Evolutionary conservation across 176 grass and related monocot species (phyloP).

Genomic region (Canna indica): DNA sequence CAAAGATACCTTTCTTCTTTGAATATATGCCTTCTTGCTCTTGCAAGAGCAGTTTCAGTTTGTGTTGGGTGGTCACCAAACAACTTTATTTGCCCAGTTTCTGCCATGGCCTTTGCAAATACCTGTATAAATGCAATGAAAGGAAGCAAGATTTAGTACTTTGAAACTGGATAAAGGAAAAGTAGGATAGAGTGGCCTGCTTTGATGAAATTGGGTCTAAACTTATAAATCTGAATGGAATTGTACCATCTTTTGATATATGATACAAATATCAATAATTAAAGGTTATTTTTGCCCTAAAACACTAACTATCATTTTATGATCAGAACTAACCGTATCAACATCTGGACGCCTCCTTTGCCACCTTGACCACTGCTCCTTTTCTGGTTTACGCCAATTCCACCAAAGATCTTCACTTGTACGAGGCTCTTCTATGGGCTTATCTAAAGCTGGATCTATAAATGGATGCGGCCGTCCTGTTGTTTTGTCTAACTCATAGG

Average conservation of each 20-base stretch:
- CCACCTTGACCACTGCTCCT: conserved; percentile 86
- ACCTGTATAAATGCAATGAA: conserved; percentile 39
- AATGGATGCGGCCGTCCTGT: conserved; percentile 69
- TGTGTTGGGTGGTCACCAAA: conserved; percentile 76
- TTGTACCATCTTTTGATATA: neutral
- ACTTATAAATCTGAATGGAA: neutral
- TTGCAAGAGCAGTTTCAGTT: conserved; percentile 85
- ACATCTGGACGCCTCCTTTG: conserved; percentile 74
- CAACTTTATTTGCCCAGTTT: conserved; percentile 87
- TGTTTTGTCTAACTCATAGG: conserved; percentile 73
- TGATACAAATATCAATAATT: neutral
- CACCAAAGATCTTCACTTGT: conserved; percentile 93
- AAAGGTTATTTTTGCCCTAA: neutral
- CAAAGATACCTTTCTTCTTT: conserved; percentile 82
- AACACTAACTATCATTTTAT: neutral
- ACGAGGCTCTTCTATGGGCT: conserved; percentile 45
- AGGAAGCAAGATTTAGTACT: neutral
- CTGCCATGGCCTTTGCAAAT: conserved; percentile 93
- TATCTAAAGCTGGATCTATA: conserved; percentile 55
- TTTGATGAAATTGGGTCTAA: neutral
- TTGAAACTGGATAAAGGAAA: neutral
- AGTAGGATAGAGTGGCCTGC: neutral
- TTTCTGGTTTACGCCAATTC: conserved; percentile 82
- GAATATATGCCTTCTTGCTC: conserved; percentile 77
- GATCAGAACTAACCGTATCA: conserved; percentile 50